Evolutionary conservation across 2,329 filamentous ascomycete genomes (phyloP).

Genomic region (Pyrenochaeta sp.): DNA sequence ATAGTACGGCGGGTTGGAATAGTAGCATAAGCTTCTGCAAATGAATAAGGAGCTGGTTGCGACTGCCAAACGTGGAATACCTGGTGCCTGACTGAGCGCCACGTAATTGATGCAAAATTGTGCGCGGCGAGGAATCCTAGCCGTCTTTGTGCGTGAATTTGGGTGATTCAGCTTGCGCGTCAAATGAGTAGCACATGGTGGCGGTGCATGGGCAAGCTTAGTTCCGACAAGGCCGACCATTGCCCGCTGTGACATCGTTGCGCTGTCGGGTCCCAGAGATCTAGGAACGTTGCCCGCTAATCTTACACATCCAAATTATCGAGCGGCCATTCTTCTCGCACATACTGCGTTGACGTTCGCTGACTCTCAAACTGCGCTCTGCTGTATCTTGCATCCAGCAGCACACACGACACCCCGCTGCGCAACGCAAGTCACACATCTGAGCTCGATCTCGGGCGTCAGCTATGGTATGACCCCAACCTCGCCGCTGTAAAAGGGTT

Average conservation of each 20-base stretch:
- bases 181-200: constrained; percentile 5
- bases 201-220: constrained; percentile 27
- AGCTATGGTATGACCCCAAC: constrained; percentile 42
- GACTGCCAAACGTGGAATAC: constrained; percentile 14
- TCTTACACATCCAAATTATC: constrained; percentile 16
- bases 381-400: constrained; percentile 6
- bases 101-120: constrained; percentile 24
- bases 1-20: constrained; percentile 18
- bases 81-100: constrained; percentile 26
- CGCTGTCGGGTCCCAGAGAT: constrained; percentile 8
- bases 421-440: constrained; percentile 18
- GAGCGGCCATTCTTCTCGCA: constrained; percentile 15
- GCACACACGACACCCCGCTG: constrained; percentile 22
- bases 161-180: constrained; percentile 24
- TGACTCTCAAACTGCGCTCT: constrained; percentile 1
- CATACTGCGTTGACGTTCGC: constrained; percentile 5
- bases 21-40: constrained; percentile 20
- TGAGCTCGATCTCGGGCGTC: constrained; percentile 43
- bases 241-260: constrained; percentile 28
- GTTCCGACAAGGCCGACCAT: constrained; percentile 22
- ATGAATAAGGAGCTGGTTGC: constrained; percentile 22
- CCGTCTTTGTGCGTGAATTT: background rate
- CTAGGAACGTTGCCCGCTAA: constrained; percentile 10
- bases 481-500: constrained; percentile 4
- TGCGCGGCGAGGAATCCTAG: constrained; percentile 8